Evolutionary conservation across 1,284 basidiomycete genomes (phyloP), one percentile per base, ranked within the genome.

Genomic region (Ceratobasidium sp.): DNA sequence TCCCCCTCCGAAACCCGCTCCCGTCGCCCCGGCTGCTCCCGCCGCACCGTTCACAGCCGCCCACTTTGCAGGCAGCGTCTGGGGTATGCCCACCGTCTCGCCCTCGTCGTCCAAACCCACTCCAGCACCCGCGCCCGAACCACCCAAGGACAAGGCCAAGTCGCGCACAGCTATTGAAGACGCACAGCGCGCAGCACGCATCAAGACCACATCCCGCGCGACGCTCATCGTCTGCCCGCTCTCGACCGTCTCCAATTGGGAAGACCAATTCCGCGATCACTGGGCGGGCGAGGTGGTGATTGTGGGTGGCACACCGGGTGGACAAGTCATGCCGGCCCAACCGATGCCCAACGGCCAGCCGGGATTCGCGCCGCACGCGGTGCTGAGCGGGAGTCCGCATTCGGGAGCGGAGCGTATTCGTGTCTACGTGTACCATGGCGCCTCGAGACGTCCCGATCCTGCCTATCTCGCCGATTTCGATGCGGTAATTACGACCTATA

Each of bases 211-310:
- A 73, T 93, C 91, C 75, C 87, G 94, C 52, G 97, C 91, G 7
- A 98, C 97, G 0, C 80, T 99, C n/a, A 93, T 99, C 73, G 87
- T 99, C 29, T 98, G 97, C 75, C 97, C 97, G 7, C 83, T 99
- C 65, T 96, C 94, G 25, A 98, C 97, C 1, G 93, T 99, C 0
- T 89, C 93, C 53, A 99, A 98, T 76, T 99, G 97, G 97, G 96
- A 99, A 79, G 94, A 97, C 73, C 97, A 99, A 78, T 92, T 99
- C 77, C 86, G 89, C 70, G 96, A 98, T 77, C 97, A 99, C 79
- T 94, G 93, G 93, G 86, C 86, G 70, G 93, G 93, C 13, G 85
- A 89, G 68, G 92, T 96, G 6, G 83, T 84, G 34, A 88, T 96
- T 50, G 82, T 90, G 57, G 93, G 93, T n/a, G 93, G 93, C 1